Evolutionary conservation across 2,329 filamentous ascomycete genomes (phyloP).

Genomic region (Apiospora arundinis): DNA sequence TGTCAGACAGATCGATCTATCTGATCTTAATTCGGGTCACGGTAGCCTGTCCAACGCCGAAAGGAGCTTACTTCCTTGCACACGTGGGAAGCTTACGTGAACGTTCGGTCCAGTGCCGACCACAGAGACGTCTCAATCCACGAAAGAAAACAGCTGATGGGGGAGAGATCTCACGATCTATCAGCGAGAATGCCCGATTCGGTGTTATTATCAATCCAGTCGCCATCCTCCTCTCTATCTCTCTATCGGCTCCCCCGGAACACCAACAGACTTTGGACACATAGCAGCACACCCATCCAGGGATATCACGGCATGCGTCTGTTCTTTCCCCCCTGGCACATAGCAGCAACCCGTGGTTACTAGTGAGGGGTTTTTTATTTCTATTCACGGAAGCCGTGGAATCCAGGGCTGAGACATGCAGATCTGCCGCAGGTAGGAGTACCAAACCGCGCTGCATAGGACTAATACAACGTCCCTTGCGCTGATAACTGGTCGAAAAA

Average conservation of each 20-base stretch:
- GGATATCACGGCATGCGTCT: neutral
- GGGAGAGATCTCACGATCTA: neutral
- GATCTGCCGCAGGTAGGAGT: neutral
- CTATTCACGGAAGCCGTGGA: slow-evolving; percentile 9
- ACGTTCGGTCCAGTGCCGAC: neutral
- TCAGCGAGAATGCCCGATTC: neutral
- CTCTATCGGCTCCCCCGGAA: neutral
- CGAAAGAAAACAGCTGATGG: neutral
- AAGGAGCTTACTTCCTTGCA: neutral
- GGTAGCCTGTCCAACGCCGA: neutral
- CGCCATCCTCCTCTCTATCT: neutral
- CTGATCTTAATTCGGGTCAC: neutral
- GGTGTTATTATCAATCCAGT: neutral
- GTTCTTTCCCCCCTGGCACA: neutral
- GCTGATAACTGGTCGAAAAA: neutral
- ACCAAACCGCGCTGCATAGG: neutral
- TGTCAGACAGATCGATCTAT: neutral
- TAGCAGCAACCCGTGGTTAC: neutral
- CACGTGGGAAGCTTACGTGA: neutral
- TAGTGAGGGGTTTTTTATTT: neutral
- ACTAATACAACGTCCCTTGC: neutral
- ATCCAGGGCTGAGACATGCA: slow-evolving; percentile 15
- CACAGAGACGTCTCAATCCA: neutral
- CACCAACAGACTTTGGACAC: neutral
- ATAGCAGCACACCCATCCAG: neutral